Percentiles rank a stretch among this genome's conserved stretches.
phyloP scores from a whole-genome alignment of 306 rosid species.

The Inga leiocalycina region DNA sequence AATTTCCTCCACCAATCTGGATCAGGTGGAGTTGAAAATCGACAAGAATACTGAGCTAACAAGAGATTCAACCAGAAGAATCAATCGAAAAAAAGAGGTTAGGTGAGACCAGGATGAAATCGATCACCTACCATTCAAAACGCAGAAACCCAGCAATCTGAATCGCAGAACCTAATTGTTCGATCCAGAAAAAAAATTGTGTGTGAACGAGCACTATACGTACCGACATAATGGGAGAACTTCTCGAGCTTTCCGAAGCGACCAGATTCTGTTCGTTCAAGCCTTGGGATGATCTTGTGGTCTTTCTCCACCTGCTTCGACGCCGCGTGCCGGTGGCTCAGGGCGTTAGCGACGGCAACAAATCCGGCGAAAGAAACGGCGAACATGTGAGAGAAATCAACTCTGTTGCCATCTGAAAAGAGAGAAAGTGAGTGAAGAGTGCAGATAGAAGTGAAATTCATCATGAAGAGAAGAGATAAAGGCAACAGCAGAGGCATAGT shows the following conservation, averaged over 20 bases:
- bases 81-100: neutral
- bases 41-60: neutral
- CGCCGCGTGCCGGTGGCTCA: slow-evolving; percentile 21
- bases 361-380: slow-evolving; percentile 56
- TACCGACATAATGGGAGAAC: slow-evolving; percentile 83
- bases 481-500: neutral
- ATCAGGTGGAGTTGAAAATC: neutral
- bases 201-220: neutral
- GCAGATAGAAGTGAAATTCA: neutral
- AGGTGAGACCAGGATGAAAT: neutral
- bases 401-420: slow-evolving; percentile 47
- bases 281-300: slow-evolving; percentile 40
- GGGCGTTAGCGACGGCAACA: slow-evolving; percentile 35
- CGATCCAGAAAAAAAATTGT: neutral
- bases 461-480: neutral
- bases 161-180: neutral
- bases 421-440: neutral
- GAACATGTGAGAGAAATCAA: slow-evolving; percentile 36
- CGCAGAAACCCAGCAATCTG: neutral
- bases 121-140: neutral
- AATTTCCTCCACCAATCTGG: neutral
- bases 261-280: slow-evolving; percentile 55
- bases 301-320: slow-evolving; percentile 11
- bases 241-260: slow-evolving; percentile 62
- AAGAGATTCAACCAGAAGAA: neutral